Evolutionary conservation across 2,329 filamentous ascomycete species (phyloP), one percentile per base, ranked within the genome.

Genomic region (Acarospora socialis): DNA sequence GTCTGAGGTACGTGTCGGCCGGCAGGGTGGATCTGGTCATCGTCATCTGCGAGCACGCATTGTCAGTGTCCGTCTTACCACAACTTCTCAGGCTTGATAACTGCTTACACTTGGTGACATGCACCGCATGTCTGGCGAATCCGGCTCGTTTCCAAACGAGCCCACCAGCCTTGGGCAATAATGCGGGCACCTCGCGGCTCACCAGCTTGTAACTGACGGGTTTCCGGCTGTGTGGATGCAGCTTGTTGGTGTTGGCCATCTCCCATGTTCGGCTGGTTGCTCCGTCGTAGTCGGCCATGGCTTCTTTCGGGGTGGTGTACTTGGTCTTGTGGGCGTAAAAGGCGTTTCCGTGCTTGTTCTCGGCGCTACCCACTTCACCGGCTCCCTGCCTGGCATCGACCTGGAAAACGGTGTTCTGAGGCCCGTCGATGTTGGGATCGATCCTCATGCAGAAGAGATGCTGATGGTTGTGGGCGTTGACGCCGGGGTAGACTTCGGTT

Each of bases 381-480:
- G 78, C 66, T 0, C 77, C 77, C 1, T 67, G 63, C 1, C 73
- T 66, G 1, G 82, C 78, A 45, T 94, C 86, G 8, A 78, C 75
- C 57, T 86, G 73, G 62, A 83, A 87, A 37, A 93, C 66, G 0
- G 83, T 86, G 54, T 94, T 94, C 41, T 76, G 68, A 1, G 77
- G 71, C 0, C 86, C 86, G 50, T 93, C 86, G 34, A 94, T 70
- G 49, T 87, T 90, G 19, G 84, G 72, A 51, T 94, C 81, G 25
- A 93, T 63, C 24, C 86, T 81, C 25, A 94, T 62, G 51, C 83
- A 93, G 70, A 94, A 94, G 19, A 94, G 68, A 54, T 94, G 86
- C 56, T 94, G 84, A 55, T 94, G 86, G 60, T 93, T 93, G 60
- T 93, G 86, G 0, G 86, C 86, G 48, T 93, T 92, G 49, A 93